Conservation (phyloP, 441 rosid genomes). For the Bruguiera hainesii region DNA sequence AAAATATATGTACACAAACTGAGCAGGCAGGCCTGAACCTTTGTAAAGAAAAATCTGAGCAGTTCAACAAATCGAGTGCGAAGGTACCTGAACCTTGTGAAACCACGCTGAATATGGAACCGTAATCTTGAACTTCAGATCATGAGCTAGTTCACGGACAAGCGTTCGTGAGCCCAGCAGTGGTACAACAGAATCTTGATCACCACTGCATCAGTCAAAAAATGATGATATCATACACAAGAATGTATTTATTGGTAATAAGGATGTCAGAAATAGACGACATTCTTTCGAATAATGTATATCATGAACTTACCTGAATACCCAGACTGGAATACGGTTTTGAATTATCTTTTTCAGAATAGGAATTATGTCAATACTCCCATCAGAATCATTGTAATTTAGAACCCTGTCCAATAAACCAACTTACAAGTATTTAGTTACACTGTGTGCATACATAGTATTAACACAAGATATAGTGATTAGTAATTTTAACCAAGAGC, state of each 20-base stretch:
- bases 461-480: too few species aligned
- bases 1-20: too few species aligned
- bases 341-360: conserved; percentile 59
- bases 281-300: not conserved
- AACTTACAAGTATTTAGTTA: too few species aligned
- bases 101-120: conserved; percentile 82
- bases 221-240: too few species aligned
- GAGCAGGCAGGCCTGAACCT: too few species aligned
- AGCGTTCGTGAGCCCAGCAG: conserved; percentile 72
- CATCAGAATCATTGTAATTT: conserved; percentile 57
- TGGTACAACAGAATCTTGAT: conserved; percentile 82
- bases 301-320: conserved; percentile 50
- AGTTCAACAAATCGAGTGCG: too few species aligned
- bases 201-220: conserved; percentile 45
- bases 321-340: conserved; percentile 63
- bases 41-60: too few species aligned
- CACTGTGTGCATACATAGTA: too few species aligned
- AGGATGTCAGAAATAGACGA: too few species aligned
- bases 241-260: too few species aligned
- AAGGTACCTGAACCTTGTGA: conserved; percentile 73
- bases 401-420: conserved; percentile 36
- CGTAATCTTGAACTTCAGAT: conserved; percentile 48
- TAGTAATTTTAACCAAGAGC: too few species aligned
- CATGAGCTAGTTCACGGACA: conserved; percentile 67
- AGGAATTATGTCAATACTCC: conserved; percentile 68